Conservation (phyloP, 1,139 yeast genomes). For the Yamadazyma jaroonii region DNA sequence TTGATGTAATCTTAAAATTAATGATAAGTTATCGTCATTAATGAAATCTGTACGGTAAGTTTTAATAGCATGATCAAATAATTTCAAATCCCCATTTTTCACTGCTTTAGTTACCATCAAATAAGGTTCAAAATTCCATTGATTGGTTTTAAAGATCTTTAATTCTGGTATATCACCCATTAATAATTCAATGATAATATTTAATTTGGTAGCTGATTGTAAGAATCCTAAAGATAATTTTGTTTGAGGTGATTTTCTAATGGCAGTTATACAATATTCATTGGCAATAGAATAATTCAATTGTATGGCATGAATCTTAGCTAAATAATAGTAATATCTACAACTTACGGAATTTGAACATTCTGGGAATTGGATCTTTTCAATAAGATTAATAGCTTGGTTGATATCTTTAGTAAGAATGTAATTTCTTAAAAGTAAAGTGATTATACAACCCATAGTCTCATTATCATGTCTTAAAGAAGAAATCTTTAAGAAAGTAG, state of each 20-base stretch:
- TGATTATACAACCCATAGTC: slow-evolving; percentile 83
- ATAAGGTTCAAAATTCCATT: slow-evolving; percentile 67
- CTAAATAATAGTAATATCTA: slow-evolving; percentile 85
- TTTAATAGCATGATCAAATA: slow-evolving; percentile 72
- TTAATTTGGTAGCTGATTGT: slow-evolving; percentile 86
- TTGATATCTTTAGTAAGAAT: slow-evolving; percentile 75
- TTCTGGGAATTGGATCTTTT: slow-evolving; percentile 85
- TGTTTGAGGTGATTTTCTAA: slow-evolving; percentile 97
- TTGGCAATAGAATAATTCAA: slow-evolving; percentile 89
- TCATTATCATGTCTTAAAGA: slow-evolving; percentile 90
- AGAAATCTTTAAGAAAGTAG: slow-evolving; percentile 79
- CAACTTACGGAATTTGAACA: slow-evolving; percentile 82
- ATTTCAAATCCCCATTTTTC: slow-evolving; percentile 81
- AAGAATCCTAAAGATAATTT: slow-evolving; percentile 80
- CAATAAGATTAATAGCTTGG: slow-evolving; percentile 86
- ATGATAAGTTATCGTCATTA: slow-evolving; percentile 77
- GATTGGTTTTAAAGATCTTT: slow-evolving; percentile 63
- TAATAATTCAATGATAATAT: slow-evolving; percentile 82
- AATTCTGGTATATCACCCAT: slow-evolving; percentile 99
- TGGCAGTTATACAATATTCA: slow-evolving; percentile 87
- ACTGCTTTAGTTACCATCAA: slow-evolving; percentile 89
- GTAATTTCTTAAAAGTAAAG: slow-evolving; percentile 79
- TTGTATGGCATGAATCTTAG: slow-evolving; percentile 88
- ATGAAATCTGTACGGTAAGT: slow-evolving; percentile 62
- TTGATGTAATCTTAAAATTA: slow-evolving; percentile 88